Percentiles rank a stretch among this genome's conserved stretches.
phyloP scores from a whole-genome alignment of 352 stramenopile genomes.

The Thraustotheca clavata region DNA sequence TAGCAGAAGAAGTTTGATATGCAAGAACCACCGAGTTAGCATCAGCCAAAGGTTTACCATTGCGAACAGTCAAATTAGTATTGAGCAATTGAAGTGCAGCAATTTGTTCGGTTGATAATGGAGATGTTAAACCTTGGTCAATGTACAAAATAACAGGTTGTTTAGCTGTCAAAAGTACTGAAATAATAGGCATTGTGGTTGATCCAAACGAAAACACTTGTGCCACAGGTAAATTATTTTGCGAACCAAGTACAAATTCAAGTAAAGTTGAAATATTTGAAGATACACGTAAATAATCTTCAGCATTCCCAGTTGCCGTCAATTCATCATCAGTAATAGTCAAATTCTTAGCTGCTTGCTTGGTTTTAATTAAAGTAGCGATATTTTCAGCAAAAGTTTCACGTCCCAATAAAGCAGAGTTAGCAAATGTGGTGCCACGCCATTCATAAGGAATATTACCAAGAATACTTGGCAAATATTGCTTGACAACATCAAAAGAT shows the following conservation, averaged over 20 bases:
- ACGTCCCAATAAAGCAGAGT: slow-evolving; percentile 19
- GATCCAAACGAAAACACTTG: slow-evolving; percentile 21
- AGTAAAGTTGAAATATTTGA: slow-evolving; percentile 18
- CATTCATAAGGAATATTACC: slow-evolving; percentile 14
- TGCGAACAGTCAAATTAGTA: slow-evolving; percentile 1
- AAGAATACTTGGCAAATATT: slow-evolving; percentile 9
- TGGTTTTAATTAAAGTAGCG: neutral
- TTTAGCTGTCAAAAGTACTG: slow-evolving; percentile 11
- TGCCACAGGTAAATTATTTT: neutral
- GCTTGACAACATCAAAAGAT: neutral
- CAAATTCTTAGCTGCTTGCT: neutral
- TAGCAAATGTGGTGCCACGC: slow-evolving; percentile 19
- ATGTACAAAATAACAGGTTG: slow-evolving; percentile 13
- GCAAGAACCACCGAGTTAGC: neutral
- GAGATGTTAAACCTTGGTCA: neutral
- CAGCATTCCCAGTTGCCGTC: slow-evolving; percentile 8
- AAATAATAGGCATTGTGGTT: slow-evolving; percentile 17
- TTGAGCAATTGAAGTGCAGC: neutral
- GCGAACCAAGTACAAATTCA: slow-evolving; percentile 8
- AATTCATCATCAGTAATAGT: slow-evolving; percentile 16
- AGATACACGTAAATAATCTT: slow-evolving; percentile 21
- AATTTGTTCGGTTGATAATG: slow-evolving; percentile 10
- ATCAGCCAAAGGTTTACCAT: neutral
- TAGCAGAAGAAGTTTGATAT: neutral
- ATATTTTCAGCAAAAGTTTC: slow-evolving; percentile 13